Evolutionary conservation across 805 yeast species (phyloP).

Genomic region (Saturnispora dispora): DNA sequence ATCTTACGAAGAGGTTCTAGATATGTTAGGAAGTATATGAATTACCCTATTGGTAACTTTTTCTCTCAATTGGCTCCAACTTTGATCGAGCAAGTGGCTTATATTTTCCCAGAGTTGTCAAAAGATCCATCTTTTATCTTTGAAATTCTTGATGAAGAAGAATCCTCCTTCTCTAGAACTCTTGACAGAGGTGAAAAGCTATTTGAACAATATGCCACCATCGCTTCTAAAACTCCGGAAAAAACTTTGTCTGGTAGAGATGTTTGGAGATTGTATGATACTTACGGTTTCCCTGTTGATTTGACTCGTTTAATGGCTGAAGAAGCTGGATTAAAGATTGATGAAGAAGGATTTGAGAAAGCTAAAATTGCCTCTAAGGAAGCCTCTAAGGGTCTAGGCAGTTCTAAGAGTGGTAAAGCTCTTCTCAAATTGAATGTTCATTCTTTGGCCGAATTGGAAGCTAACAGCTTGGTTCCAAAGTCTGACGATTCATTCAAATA

Average conservation of each 20-base stretch:
- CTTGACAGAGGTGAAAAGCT: slow-evolving; percentile 96
- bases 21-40: slow-evolving; percentile 91
- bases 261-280: slow-evolving; percentile 97
- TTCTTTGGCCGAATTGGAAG: slow-evolving; percentile 63
- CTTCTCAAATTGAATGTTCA: slow-evolving; percentile 86
- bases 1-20: slow-evolving; percentile 97
- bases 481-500: slow-evolving; percentile 82
- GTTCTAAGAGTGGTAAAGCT: slow-evolving; percentile 38
- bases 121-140: slow-evolving; percentile 64
- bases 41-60: slow-evolving; percentile 90
- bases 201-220: slow-evolving; percentile 85
- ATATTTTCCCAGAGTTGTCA: slow-evolving; percentile 85
- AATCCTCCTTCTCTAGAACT: slow-evolving; percentile 88
- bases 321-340: slow-evolving; percentile 88
- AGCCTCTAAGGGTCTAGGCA: slow-evolving; percentile 85
- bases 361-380: slow-evolving; percentile 86
- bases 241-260: slow-evolving; percentile 84
- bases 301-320: slow-evolving; percentile 97
- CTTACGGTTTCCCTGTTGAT: slow-evolving; percentile 99
- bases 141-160: slow-evolving; percentile 94
- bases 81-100: slow-evolving; percentile 76
- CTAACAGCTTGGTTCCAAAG: slow-evolving; percentile 52
- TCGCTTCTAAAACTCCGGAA: slow-evolving; percentile 65
- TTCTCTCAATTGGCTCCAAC: slow-evolving; percentile 91
- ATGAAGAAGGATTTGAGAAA: slow-evolving; percentile 83